Evolutionary conservation across 805 yeast species (phyloP).

Genomic region (Blastobotrys robertii): DNA sequence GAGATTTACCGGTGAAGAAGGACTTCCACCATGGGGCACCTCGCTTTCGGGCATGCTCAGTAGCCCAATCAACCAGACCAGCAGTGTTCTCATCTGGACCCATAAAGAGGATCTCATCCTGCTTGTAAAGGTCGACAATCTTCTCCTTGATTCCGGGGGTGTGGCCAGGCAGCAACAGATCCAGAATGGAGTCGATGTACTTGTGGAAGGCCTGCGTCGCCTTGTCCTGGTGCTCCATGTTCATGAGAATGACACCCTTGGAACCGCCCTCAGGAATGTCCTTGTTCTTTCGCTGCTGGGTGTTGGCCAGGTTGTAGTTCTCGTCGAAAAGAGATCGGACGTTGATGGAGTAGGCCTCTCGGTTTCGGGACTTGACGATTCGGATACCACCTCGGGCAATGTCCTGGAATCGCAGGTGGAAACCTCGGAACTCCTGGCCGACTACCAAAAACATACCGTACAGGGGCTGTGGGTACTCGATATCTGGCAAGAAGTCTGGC

Average conservation of each 20-base stretch:
- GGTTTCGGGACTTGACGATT: constrained; percentile 77
- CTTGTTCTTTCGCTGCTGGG: constrained; percentile 94
- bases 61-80: constrained; percentile 93
- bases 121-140: constrained; percentile 73
- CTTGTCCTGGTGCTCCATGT: constrained; percentile 61
- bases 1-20: constrained; percentile 92
- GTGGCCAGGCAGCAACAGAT: constrained; percentile 60
- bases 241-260: constrained; percentile 84
- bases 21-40: constrained; percentile 99
- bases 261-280: constrained; percentile 99
- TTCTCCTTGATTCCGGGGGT: constrained; percentile 71
- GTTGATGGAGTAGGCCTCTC: constrained; percentile 77
- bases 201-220: constrained; percentile 83
- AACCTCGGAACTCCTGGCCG: constrained; percentile 94
- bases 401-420: constrained; percentile 94
- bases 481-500: constrained; percentile 71
- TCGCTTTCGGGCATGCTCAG: constrained; percentile 80
- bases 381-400: constrained; percentile 98
- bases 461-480: constrained; percentile 88
- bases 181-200: constrained; percentile 85
- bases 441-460: constrained; percentile 93
- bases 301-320: constrained; percentile 88
- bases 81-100: constrained; percentile 99
- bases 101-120: constrained; percentile 86
- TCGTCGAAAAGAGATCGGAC: constrained; percentile 89